Base-by-base conservation (phyloP, 1,139 yeast species). In the Yamadazyma aaseri region DNA sequence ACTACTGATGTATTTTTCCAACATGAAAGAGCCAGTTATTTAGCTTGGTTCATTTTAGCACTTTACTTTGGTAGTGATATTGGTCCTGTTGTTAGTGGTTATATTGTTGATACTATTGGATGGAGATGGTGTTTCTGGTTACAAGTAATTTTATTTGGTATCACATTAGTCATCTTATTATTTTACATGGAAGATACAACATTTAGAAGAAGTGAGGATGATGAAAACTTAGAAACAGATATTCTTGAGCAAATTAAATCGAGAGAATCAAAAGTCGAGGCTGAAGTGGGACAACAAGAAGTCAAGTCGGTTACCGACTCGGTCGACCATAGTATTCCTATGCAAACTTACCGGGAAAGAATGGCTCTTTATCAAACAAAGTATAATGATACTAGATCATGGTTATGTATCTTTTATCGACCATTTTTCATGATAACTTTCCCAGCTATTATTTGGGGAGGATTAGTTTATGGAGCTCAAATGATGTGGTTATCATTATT, bases 391-490 rank as follows among this genome's bases (percentile, higher is more conserved):
- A 47, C 51, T 13, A 55, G 76, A 37, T 49, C 70, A 6, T 67
- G 71, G 68, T 44, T 59, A 20, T 49, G 58, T 20, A 62, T 71
- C n/a, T 65, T 59, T 35, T 43, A 51, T 27, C 47, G 72, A 34
- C 81, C 81, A 4, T 55, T 66, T 51, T 46, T 64, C 35, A 63
- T 67, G 46, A 56, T 67, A 51, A 50, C 64, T 41, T 76, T 78
- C 48, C 87, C 89, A 4, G 69, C 76, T 9, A 72, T 81, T 13
- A 49, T 79, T 16, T 81, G 81, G 76, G 72, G 78, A 33, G 86
- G 86, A 1, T 53, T 78, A 36, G 58, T 76, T 13, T 80, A 81
- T 48, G 89, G 87, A 3, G 65, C 79, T 14, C 80, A 81, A 34
- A 68, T 81, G 63, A 69, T 70, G 73, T 73, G 79, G 78, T 55